A percentile compares a stretch with the other conserved stretches of the same genome.
These are phyloP conservation scores for Gaultheria prostrata DNA, from an alignment of 148 eudicot genomes.

Conservation along the genomic window DNA sequence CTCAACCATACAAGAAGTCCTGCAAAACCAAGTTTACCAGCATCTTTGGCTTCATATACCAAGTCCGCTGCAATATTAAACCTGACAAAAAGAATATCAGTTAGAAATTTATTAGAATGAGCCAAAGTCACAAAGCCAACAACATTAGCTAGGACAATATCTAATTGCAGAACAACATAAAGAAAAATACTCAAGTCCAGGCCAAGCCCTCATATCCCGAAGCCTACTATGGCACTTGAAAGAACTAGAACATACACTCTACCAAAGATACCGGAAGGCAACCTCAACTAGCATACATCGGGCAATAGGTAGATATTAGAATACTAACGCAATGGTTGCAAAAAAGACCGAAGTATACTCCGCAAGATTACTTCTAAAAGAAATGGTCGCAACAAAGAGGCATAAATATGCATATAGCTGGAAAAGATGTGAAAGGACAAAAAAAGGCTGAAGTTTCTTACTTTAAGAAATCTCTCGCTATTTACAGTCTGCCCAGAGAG, in stretches of 20 bases:
- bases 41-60: slow-evolving; percentile 66
- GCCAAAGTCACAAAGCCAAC: not conserved
- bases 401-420: not conserved
- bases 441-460: not conserved
- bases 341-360: not conserved
- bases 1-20: slow-evolving; percentile 99
- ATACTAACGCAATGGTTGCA: no score
- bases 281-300: not conserved
- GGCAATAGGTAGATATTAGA: not conserved
- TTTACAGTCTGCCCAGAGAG: not conserved
- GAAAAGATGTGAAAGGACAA: not conserved
- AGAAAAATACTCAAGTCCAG: not conserved
- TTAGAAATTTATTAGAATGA: not conserved
- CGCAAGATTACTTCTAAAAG: not conserved
- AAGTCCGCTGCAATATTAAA: slow-evolving; percentile 94
- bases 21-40: slow-evolving; percentile 90
- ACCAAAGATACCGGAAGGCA: not conserved
- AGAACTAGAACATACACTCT: not conserved
- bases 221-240: not conserved
- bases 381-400: slow-evolving; percentile 3
- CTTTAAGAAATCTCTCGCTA: not conserved
- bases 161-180: not conserved
- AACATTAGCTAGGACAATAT: not conserved
- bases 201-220: not conserved
- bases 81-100: slow-evolving; percentile 38